These are phyloP conservation scores for Agastache rugosa DNA, from an alignment of 257 asterid species.

Conservation along the genomic window DNA sequence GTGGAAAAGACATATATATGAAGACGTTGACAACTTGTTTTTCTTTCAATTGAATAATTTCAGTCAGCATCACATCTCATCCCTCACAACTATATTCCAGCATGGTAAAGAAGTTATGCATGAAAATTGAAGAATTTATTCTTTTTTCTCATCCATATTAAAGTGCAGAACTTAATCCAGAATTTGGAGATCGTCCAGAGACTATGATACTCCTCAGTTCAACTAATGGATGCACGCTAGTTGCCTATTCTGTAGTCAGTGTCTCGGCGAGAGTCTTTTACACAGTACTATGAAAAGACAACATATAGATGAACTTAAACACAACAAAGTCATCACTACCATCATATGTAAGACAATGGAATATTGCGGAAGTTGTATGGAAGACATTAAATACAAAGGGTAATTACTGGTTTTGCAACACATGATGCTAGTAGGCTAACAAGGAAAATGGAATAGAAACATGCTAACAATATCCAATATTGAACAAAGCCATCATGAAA, in stretches of 20 bases:
- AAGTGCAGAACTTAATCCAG: not conserved
- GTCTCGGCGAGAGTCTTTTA: not conserved
- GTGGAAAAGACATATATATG: no score
- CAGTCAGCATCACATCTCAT: not conserved
- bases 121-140: not conserved
- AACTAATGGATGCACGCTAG: no score
- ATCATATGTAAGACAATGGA: not conserved
- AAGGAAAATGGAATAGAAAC: not conserved
- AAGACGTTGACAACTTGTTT: no score
- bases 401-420: not conserved
- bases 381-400: not conserved
- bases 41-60: not conserved
- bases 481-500: constrained; percentile 17
- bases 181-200: not conserved
- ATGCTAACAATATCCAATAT: constrained; percentile 1
- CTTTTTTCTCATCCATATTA: not conserved
- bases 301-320: not conserved
- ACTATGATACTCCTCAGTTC: no score
- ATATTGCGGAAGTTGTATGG: not conserved
- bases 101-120: not conserved
- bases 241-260: no score
- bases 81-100: not conserved
- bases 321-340: no score
- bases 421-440: not conserved
- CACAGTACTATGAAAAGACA: not conserved